Evolutionary conservation across 1,284 basidiomycete species (phyloP), one percentile per base, ranked within the genome.

Genomic region (Termitomyces sp.): DNA sequence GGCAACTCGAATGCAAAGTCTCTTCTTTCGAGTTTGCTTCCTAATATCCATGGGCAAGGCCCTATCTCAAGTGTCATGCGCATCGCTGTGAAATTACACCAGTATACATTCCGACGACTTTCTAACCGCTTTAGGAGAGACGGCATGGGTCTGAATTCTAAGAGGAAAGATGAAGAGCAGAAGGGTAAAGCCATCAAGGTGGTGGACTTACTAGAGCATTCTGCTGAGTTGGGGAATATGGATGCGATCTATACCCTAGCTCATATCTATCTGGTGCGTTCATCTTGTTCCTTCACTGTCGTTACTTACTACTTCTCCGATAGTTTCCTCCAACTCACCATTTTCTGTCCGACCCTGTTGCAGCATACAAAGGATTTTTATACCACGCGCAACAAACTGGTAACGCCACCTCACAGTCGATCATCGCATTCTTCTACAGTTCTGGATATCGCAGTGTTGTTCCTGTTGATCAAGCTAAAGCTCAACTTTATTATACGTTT

Each of bases 401-500:
- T 45, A 89, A 93, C 62, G 83, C 92, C 2, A 84, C 90, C 1
- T 90, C 93, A 0, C 94, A 97, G 70, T 81, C 89, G 13, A 75
- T 87, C 60, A 69, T 96, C 24, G 94, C 83, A 0, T 95, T 97
- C 76, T 90, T 97, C 68, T 75, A 96, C 65, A 81, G 92, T 5
- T 89, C 92, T 0, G 94, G 92, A 0, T 92, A 94, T 61, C 84
- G 81, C 44, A 78, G 80, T 38, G 75, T 87, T 1, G 84, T 89
- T n/a, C 75, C 79, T 1, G 72, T 83, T 1, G 77, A 89, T 61
- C 85, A 88, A 68, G 82, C 79, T 8, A 83, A 86, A 69, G 92
- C 96, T 0, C 84, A 96, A 55, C 74, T 98, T 0, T 92, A 98
- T 68, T 94, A 95, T 68, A 96, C 94, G 0, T 95, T 98, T 65